Conservation (phyloP, 768 basidiomycete species). For the Suillus americanus region DNA sequence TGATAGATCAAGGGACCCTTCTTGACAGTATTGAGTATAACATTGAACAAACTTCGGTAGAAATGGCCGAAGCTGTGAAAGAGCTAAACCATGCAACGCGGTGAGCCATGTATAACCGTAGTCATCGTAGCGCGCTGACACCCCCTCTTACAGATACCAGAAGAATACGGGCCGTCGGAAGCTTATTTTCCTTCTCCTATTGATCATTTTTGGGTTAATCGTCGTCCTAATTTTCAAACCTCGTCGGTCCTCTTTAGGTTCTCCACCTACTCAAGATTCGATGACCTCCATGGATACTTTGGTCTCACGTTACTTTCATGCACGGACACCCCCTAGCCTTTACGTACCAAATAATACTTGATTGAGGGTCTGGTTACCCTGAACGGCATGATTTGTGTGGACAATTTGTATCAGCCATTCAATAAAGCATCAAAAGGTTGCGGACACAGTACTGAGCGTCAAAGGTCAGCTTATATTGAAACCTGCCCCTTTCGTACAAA, state of each 20-base stretch:
- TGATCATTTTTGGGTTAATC: slow-evolving; percentile 87
- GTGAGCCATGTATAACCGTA: slow-evolving; percentile 42
- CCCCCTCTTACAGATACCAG: slow-evolving; percentile 67
- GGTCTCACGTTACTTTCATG: slow-evolving; percentile 32
- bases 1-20: slow-evolving; percentile 97
- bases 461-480: neutral
- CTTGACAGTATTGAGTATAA: slow-evolving; percentile 98
- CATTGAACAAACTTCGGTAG: slow-evolving; percentile 85
- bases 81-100: slow-evolving; percentile 81
- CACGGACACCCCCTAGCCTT: slow-evolving; percentile 25
- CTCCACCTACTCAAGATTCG: slow-evolving; percentile 27
- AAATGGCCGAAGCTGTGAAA: slow-evolving; percentile 79
- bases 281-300: slow-evolving; percentile 23
- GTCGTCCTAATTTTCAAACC: slow-evolving; percentile 93
- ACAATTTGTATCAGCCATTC: neutral
- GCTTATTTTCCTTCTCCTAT: slow-evolving; percentile 88
- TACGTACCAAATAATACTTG: slow-evolving; percentile 2
- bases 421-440: neutral
- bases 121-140: neutral
- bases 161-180: slow-evolving; percentile 89
- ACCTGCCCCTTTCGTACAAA: neutral
- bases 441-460: neutral
- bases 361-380: slow-evolving; percentile 3
- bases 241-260: slow-evolving; percentile 40
- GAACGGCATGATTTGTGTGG: neutral